phyloP scores from a whole-genome alignment of 192 early-diverging fungal genomes.

The Chytriomyces sp. region DNA sequence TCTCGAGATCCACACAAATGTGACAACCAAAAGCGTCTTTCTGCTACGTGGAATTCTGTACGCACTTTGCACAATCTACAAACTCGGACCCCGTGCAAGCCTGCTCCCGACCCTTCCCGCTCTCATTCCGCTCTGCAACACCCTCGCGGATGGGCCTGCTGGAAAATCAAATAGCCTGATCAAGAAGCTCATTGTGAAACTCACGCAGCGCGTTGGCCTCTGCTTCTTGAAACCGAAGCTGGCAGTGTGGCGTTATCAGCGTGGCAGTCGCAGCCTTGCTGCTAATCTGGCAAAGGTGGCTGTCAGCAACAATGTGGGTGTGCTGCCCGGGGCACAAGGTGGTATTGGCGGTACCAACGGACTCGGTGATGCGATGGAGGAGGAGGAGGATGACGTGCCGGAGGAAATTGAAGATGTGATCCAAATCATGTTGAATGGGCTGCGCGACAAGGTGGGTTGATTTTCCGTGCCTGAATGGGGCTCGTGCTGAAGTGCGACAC shows the following conservation, averaged over 20 bases:
- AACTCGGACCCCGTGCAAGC: constrained; percentile 65
- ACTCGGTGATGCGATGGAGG: constrained; percentile 42
- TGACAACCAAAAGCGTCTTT: neutral
- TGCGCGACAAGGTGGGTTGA: constrained; percentile 69
- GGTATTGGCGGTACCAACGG: neutral
- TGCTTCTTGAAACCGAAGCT: constrained; percentile 71
- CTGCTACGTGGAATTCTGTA: constrained; percentile 57
- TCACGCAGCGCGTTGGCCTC: constrained; percentile 83
- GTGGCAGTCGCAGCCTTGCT: constrained; percentile 64
- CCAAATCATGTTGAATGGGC: constrained; percentile 77
- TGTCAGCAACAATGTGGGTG: constrained; percentile 7
- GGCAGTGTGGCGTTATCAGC: constrained; percentile 70
- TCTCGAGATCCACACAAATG: neutral
- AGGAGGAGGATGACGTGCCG: constrained; percentile 75
- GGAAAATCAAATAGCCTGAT: constrained; percentile 69
- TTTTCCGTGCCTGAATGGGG: neutral
- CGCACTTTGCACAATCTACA: constrained; percentile 69
- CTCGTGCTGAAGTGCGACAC: neutral
- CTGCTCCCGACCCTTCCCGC: constrained; percentile 55
- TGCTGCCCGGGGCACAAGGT: neutral
- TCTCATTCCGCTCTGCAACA: constrained; percentile 29
- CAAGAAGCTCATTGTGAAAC: constrained; percentile 80
- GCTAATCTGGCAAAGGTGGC: constrained; percentile 51
- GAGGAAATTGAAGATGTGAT: constrained; percentile 82
- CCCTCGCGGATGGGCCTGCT: constrained; percentile 28